These are phyloP conservation scores for Alectoria sarmentosa DNA, from an alignment of 495 filamentous ascomycete species.

Conservation along the genomic window DNA sequence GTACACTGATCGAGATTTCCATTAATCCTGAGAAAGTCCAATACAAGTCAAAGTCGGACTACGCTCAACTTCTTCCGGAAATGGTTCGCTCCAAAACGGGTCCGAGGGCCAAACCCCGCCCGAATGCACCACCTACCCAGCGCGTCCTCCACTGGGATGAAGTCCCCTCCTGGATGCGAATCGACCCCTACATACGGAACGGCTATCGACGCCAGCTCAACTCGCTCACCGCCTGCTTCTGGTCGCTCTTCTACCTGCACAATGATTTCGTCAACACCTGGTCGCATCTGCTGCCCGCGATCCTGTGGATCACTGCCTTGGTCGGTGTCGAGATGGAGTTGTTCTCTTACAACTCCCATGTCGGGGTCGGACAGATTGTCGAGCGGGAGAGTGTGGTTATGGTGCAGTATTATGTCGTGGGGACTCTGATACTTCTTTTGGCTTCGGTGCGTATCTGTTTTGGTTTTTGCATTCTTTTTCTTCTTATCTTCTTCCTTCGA, in stretches of 20 bases:
- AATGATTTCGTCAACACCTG: neutral
- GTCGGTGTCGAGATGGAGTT: neutral
- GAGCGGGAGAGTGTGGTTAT: neutral
- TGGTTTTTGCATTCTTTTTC: neutral
- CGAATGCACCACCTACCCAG: neutral
- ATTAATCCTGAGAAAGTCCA: too few relatives aligned
- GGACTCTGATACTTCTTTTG: neutral
- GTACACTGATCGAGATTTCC: too few relatives aligned
- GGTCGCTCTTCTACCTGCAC: neutral
- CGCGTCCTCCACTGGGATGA: constrained; percentile 36
- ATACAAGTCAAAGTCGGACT: too few relatives aligned
- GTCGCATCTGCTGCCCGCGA: neutral
- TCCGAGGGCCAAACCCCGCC: too few relatives aligned
- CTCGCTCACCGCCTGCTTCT: neutral
- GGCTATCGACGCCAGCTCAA: neutral
- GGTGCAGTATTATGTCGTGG: neutral
- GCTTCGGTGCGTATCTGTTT: neutral
- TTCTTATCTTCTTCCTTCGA: neutral
- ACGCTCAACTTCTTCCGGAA: too few relatives aligned
- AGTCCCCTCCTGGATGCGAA: constrained; percentile 36
- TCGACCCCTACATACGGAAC: neutral
- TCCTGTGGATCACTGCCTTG: constrained; percentile 23
- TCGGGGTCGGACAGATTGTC: too few relatives aligned
- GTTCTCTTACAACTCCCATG: neutral
- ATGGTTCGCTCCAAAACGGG: neutral